Base-by-base conservation (phyloP, 2,329 filamentous ascomycete genomes). In the Malbranchea cinnamomea region DNA sequence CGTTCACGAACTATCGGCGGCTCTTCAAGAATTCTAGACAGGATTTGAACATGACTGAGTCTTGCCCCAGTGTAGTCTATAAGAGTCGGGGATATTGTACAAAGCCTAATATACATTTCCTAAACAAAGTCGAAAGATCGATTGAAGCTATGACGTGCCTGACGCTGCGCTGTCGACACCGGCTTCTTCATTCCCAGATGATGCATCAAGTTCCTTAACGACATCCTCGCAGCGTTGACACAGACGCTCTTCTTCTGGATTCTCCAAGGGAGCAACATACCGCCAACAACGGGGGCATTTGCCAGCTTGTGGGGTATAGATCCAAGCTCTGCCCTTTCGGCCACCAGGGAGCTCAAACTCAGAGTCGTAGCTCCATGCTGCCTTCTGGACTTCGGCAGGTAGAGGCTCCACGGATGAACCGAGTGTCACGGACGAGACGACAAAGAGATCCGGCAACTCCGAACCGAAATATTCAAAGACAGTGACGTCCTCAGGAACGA, bases 271-370 rank as follows among this genome's bases (percentile, higher is more conserved):
- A n/a, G 78, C 74, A 14, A 78, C 65, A 52, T 82, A 92, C 37
- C 78, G 71, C 89, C 89, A 98, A 57, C 89, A 98, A 29, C 89
- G 66, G 1, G 71, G 65, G 50, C 89, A 98, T 53, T 95, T 98
- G 26, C 64, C 56, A 8, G 58, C 53, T 9, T 51, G 50, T 0
- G 74, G 65, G 6, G 65, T 50, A 38, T 62, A 60, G 12, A 62
- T 51, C 45, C 54, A 47, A 4, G 52, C 54, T 2, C 33, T 47
- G 2, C 53, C 56, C 30, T 43, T 45, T 4, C 39, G 35, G 10
- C 48, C 53, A 32, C 41, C 43, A 0, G 43, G 42, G 1, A 59
- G 38, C 23, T 57, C 49, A 26, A 64, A 56, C n/a, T 53, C 47
- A 8, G 52, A 49, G 24, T 49, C 45, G 34, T 62, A 61, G 9